Evolutionary conservation across 345 rosid genomes (phyloP).

Genomic region (Orychophragmus violaceus): DNA sequence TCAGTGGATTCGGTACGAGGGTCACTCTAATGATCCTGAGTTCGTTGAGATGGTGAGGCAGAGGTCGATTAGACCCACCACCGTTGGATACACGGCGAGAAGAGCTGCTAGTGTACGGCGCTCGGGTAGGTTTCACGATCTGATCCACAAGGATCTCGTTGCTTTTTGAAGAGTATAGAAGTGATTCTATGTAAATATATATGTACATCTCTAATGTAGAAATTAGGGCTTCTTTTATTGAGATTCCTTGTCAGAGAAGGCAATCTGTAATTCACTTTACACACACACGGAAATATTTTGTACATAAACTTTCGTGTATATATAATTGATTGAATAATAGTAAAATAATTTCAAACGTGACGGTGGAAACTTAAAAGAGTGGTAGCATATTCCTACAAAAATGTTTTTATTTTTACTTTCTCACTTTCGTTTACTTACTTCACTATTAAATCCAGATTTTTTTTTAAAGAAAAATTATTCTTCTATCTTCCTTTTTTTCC

Average conservation of each 20-base stretch:
- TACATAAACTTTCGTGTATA: not conserved
- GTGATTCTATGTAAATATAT: conserved; percentile 10
- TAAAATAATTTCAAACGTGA: not conserved
- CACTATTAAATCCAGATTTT: not conserved
- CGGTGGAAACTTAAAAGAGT: not conserved
- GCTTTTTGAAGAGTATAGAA: conserved; percentile 5
- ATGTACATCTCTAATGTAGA: not conserved
- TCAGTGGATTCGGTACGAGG: conserved; percentile 75
- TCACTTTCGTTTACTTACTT: not conserved
- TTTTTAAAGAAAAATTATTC: not conserved
- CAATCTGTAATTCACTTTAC: not conserved
- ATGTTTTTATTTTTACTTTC: not conserved
- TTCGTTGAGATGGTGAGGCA: conserved; percentile 78
- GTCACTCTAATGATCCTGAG: conserved; percentile 58
- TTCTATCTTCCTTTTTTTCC: not conserved
- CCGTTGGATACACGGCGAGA: conserved; percentile 72
- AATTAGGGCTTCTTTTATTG: conserved; percentile 5
- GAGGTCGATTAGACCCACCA: conserved; percentile 60
- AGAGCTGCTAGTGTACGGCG: conserved; percentile 31
- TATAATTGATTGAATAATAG: not conserved
- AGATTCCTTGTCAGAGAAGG: conserved; percentile 12
- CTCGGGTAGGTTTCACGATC: conserved; percentile 27
- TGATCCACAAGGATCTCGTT: conserved; percentile 21
- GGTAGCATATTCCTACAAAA: not conserved
- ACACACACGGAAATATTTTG: conserved; percentile 11